Conservation (phyloP, 2,329 filamentous ascomycete species). For the Pseudofabraea citricarpa region DNA sequence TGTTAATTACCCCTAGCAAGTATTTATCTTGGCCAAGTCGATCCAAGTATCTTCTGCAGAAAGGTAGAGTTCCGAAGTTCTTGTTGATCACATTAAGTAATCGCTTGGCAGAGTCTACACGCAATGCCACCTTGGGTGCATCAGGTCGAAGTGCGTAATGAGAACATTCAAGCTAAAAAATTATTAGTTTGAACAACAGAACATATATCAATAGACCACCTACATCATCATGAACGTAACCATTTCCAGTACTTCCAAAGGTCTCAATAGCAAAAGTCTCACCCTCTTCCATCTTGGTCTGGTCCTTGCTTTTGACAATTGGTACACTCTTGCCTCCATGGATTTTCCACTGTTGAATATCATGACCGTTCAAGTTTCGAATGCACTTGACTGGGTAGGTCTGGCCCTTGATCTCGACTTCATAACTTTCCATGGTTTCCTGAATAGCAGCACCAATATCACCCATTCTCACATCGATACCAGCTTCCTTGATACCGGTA, state of each 20-base stretch:
- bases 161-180: conserved; percentile 65
- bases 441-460: conserved; percentile 55
- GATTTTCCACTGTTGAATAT: conserved; percentile 83
- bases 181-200: conserved; percentile 7
- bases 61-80: conserved; percentile 91
- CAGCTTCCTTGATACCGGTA: conserved; percentile 79
- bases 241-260: conserved; percentile 89
- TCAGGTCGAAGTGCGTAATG: conserved; percentile 78
- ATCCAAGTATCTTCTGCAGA: conserved; percentile 86
- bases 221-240: conserved; percentile 81
- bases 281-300: conserved; percentile 96
- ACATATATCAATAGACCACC: conserved; percentile 23
- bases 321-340: conserved; percentile 92
- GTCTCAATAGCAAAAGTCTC: conserved; percentile 96
- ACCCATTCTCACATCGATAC: conserved; percentile 84
- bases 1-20: conserved; percentile 66
- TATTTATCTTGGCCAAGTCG: conserved; percentile 94
- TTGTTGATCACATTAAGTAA: conserved; percentile 88
- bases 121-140: conserved; percentile 69
- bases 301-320: conserved; percentile 82
- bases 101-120: conserved; percentile 77
- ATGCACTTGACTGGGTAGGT: conserved; percentile 50
- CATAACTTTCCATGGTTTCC: conserved; percentile 58
- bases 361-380: conserved; percentile 62
- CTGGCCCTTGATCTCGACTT: conserved; percentile 48